A percentile compares a stretch with the other conserved stretches of the same genome.
phyloP scores from a whole-genome alignment of 768 basidiomycete species.

The Suillus subalutaceus region DNA sequence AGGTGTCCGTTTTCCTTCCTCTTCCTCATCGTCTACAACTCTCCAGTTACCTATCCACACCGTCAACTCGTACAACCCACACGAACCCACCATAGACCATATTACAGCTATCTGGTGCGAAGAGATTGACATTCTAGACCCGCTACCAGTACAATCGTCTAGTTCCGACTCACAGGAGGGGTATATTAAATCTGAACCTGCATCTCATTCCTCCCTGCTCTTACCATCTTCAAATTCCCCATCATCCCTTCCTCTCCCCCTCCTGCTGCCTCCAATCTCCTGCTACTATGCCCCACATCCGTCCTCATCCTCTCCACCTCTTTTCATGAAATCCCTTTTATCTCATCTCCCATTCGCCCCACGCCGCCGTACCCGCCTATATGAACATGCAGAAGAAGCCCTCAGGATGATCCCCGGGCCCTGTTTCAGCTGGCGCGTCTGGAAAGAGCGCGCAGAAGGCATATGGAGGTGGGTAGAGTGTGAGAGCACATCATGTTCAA shows the following conservation, averaged over 20 bases:
- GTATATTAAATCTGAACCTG: constrained; percentile 41
- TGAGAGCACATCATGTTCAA: constrained; percentile 22
- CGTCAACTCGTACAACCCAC: constrained; percentile 37
- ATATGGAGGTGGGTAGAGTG: constrained; percentile 46
- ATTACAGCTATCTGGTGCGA: constrained; percentile 63
- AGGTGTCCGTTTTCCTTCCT: constrained; percentile 25
- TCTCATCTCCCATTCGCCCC: constrained; percentile 43
- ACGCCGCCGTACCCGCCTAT: constrained; percentile 39
- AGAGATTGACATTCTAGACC: constrained; percentile 45
- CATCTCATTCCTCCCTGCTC: constrained; percentile 15
- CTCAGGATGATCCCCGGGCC: constrained; percentile 46
- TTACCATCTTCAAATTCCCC: constrained; percentile 22
- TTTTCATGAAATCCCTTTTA: constrained; percentile 43
- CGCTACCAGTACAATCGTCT: constrained; percentile 20
- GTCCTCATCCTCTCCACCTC: constrained; percentile 27
- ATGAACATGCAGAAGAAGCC: constrained; percentile 42
- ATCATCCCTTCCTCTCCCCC: constrained; percentile 24
- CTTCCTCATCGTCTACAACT: constrained; percentile 26
- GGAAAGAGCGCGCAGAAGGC: constrained; percentile 44
- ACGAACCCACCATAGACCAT: constrained; percentile 48
- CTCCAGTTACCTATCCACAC: constrained; percentile 38
- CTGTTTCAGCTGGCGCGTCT: constrained; percentile 52
- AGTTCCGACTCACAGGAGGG: constrained; percentile 15
- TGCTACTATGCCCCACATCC: constrained; percentile 27
- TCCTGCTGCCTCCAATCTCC: constrained; percentile 22